Evolutionary conservation across 805 yeast genomes (phyloP).

Genomic region (Blastobotrys mokoenaii): DNA sequence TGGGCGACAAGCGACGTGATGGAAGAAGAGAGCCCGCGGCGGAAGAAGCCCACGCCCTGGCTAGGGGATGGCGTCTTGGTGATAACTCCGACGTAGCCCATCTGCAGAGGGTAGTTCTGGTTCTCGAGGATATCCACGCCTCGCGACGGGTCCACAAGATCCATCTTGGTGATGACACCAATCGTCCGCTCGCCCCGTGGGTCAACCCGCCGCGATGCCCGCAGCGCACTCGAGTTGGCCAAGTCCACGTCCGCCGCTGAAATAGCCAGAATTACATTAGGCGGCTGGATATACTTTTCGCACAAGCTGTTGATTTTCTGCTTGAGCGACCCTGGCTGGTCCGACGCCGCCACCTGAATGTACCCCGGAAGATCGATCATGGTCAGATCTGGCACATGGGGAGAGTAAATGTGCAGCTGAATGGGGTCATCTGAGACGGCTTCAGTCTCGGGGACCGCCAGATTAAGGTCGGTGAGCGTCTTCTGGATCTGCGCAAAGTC

Average conservation of each 20-base stretch:
- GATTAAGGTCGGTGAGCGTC: constrained; percentile 76
- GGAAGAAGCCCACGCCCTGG: constrained; percentile 36
- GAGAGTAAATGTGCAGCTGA: constrained; percentile 82
- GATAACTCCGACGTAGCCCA: constrained; percentile 99
- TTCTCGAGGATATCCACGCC: constrained; percentile 67
- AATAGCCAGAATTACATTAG: constrained; percentile 90
- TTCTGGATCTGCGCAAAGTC: constrained; percentile 86
- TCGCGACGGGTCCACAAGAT: constrained; percentile 67
- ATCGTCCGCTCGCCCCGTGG: constrained; percentile 93
- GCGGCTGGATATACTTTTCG: constrained; percentile 77
- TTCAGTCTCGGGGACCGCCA: constrained; percentile 82
- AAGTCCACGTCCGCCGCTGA: constrained; percentile 97
- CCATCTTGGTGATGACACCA: constrained; percentile 93
- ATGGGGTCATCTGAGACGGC: constrained; percentile 92
- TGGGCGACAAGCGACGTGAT: constrained; percentile 41
- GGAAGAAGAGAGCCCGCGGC: constrained; percentile 42
- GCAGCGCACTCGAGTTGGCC: constrained; percentile 89
- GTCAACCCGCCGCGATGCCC: constrained; percentile 84
- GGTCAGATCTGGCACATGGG: constrained; percentile 84
- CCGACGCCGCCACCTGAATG: constrained; percentile 93
- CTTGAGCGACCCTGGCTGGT: constrained; percentile 83
- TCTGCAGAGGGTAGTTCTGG: constrained; percentile 76
- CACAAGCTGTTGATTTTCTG: constrained; percentile 71
- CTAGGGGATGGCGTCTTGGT: constrained; percentile 54
- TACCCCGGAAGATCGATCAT: constrained; percentile 96